A percentile compares a stretch with the other conserved stretches of the same genome.
Evolutionary conservation across 2,329 filamentous ascomycete genomes (phyloP).

Genomic region (Cercospora berteroae): DNA sequence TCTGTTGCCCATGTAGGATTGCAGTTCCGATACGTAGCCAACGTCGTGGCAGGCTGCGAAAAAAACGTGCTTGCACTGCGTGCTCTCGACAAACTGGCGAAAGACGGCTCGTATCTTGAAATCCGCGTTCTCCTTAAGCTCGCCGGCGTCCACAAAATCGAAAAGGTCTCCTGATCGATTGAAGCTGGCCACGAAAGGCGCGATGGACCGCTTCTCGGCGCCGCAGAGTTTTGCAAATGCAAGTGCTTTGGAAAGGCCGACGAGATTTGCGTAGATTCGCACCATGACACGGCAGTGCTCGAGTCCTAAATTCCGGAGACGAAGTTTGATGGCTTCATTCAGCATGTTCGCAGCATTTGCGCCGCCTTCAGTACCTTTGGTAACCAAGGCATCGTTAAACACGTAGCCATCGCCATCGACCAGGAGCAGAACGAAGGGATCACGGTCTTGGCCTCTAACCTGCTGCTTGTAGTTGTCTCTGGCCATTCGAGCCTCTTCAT

Average conservation of each 20-base stretch:
- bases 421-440: slow-evolving; percentile 60
- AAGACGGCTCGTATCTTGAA: slow-evolving; percentile 57
- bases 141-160: slow-evolving; percentile 62
- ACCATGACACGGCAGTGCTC: slow-evolving; percentile 53
- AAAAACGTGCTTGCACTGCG: slow-evolving; percentile 63
- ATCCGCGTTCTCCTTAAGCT: slow-evolving; percentile 59
- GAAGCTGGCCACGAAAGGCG: slow-evolving; percentile 55
- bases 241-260: slow-evolving; percentile 48
- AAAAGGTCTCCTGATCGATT: slow-evolving; percentile 58
- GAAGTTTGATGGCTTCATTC: slow-evolving; percentile 51
- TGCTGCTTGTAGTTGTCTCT: slow-evolving; percentile 57
- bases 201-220: slow-evolving; percentile 55
- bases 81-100: slow-evolving; percentile 56
- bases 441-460: slow-evolving; percentile 48
- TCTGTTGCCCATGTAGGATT: slow-evolving; percentile 49
- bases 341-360: slow-evolving; percentile 55
- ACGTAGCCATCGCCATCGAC: slow-evolving; percentile 63
- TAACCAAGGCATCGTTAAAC: slow-evolving; percentile 37
- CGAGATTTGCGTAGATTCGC: slow-evolving; percentile 49
- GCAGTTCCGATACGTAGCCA: slow-evolving; percentile 58
- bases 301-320: slow-evolving; percentile 47
- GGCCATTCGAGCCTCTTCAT: slow-evolving; percentile 55
- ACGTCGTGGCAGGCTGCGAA: slow-evolving; percentile 63
- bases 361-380: slow-evolving; percentile 50
- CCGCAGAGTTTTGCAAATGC: slow-evolving; percentile 52